Percentiles rank a stretch among this genome's conserved stretches.
phyloP scores from a whole-genome alignment of 768 basidiomycete genomes.

The Nidularia pulvinata region DNA sequence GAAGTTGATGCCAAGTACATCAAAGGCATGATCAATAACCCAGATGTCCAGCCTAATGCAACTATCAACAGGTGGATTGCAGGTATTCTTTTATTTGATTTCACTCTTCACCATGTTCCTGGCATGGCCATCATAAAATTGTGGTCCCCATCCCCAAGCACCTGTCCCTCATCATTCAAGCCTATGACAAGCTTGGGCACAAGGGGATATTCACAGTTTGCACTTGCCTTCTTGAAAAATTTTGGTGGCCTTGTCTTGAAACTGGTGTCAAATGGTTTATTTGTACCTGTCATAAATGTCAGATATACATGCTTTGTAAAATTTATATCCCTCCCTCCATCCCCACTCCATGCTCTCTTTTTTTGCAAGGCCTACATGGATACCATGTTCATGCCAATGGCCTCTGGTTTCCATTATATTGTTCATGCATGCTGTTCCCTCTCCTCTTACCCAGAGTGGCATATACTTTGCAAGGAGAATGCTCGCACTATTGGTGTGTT shows the following conservation, averaged over 20 bases:
- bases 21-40: conserved; percentile 39
- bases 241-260: conserved; percentile 25
- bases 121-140: conserved; percentile 18
- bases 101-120: conserved; percentile 33
- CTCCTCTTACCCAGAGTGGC: conserved; percentile 26
- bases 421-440: conserved; percentile 33
- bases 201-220: conserved; percentile 18
- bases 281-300: conserved; percentile 24
- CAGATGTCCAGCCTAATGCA: conserved; percentile 30
- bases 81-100: conserved; percentile 32
- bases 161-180: conserved; percentile 9
- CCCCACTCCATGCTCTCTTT: conserved; percentile 14
- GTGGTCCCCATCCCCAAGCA: conserved; percentile 7
- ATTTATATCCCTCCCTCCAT: conserved; percentile 19
- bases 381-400: conserved; percentile 34
- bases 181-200: conserved; percentile 21
- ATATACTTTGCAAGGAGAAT: conserved; percentile 21
- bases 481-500: conserved; percentile 16
- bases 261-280: conserved; percentile 19
- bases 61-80: conserved; percentile 40
- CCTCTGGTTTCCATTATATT: conserved; percentile 26
- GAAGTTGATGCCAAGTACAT: conserved; percentile 39
- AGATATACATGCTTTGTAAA: conserved; percentile 14
- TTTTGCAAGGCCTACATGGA: conserved; percentile 36
- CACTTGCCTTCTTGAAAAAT: conserved; percentile 14